Evolutionary conservation across 192 early-diverging fungal species (phyloP).

Genomic region (Martensiomyces pterosporus): DNA sequence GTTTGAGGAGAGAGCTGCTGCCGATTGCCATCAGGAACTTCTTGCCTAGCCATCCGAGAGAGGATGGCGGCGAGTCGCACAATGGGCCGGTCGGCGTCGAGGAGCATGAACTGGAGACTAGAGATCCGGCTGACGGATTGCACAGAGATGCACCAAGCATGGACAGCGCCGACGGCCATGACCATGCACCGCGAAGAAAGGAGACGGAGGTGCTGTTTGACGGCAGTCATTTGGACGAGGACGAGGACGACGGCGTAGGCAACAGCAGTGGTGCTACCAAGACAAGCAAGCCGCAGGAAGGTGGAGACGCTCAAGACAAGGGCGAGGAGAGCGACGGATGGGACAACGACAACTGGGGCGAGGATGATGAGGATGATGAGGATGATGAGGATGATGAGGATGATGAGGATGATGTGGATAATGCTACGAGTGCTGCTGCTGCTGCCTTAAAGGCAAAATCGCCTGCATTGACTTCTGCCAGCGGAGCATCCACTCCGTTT

Average conservation of each 20-base stretch:
- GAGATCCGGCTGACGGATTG: not conserved
- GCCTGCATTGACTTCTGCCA: no score
- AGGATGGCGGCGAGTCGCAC: no score
- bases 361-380: slow-evolving; percentile 6
- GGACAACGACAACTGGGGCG: slow-evolving; percentile 23
- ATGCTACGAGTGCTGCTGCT: no score
- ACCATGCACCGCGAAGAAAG: no score
- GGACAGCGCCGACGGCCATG: not conserved
- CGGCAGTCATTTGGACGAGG: not conserved
- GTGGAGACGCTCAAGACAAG: not conserved
- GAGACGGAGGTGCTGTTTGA: slow-evolving; percentile 24
- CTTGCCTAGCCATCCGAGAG: slow-evolving; percentile 27
- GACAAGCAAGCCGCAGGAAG: not conserved
- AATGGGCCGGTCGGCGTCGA: slow-evolving; percentile 5
- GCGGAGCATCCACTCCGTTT: no score
- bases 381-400: not conserved
- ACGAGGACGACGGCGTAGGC: not conserved
- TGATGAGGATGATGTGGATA: slow-evolving; percentile 2
- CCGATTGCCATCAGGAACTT: slow-evolving; percentile 45
- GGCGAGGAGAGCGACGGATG: slow-evolving; percentile 10
- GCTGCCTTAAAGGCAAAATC: no score
- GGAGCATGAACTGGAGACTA: slow-evolving; percentile 31
- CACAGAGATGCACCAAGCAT: not conserved
- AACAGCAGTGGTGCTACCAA: not conserved
- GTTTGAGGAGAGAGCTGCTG: slow-evolving; percentile 41